Evolutionary conservation across 768 basidiomycete species (phyloP).

Genomic region (Chalciporus chontae): DNA sequence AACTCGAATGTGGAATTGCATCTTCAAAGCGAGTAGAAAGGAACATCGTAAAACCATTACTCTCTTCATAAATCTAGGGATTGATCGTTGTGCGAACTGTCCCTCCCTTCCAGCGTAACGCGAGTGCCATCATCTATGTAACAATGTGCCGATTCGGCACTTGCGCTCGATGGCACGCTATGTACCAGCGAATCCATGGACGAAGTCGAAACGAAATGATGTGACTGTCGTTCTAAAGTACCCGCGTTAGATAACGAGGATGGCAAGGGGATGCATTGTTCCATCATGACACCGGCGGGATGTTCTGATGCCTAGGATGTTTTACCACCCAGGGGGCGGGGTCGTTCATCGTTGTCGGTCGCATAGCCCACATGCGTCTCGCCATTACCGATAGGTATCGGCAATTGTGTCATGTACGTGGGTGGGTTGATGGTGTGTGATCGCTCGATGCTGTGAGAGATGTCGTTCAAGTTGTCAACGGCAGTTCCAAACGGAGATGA

Average conservation of each 20-base stretch:
- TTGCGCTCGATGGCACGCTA: conserved; percentile 3
- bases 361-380: conserved; percentile 8
- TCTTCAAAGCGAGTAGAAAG: conserved; percentile 12
- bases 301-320: conserved; percentile 6
- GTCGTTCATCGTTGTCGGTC: conserved; percentile 11
- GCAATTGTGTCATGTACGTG: conserved; percentile 15
- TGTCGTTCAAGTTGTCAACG: conserved; percentile 27
- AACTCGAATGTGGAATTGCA: conserved; percentile 1
- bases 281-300: conserved; percentile 12
- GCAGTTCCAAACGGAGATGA: conserved; percentile 24
- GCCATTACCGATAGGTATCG: conserved; percentile 7
- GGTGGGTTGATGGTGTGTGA: conserved; percentile 11
- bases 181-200: conserved; percentile 27
- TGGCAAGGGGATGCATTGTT: conserved; percentile 22
- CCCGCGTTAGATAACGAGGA: conserved; percentile 26
- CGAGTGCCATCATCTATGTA: conserved; percentile 16
- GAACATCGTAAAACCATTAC: conserved; percentile 13
- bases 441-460: conserved; percentile 27
- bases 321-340: conserved; percentile 3
- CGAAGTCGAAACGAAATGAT: conserved; percentile 44
- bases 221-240: conserved; percentile 27
- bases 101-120: conserved; percentile 18
- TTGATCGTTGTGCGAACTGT: conserved; percentile 15
- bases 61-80: conserved; percentile 22
- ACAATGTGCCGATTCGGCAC: conserved; percentile 8